Percentiles rank a stretch among this genome's conserved stretches.
Evolutionary conservation across 2,329 filamentous ascomycete genomes (phyloP).

Genomic region (Ploettnerulaceae sp.): DNA sequence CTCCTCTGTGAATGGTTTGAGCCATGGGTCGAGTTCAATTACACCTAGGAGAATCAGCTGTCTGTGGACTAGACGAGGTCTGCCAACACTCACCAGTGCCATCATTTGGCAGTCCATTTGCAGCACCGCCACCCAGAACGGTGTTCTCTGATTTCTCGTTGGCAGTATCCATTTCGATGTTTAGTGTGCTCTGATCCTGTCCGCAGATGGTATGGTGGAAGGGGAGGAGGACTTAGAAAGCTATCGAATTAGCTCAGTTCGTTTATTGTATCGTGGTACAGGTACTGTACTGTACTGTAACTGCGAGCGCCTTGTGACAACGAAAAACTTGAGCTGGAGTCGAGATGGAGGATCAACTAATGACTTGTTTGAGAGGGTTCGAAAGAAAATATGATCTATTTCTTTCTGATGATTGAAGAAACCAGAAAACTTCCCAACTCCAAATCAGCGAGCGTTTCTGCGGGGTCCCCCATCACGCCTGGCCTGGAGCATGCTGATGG

Average conservation of each 20-base stretch:
- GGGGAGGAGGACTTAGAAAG: neutral
- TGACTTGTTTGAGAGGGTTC: too few species aligned
- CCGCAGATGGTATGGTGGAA: constrained; percentile 1
- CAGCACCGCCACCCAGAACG: constrained; percentile 35
- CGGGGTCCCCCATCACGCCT: neutral
- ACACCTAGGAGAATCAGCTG: constrained; percentile 57
- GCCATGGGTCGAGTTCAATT: constrained; percentile 80
- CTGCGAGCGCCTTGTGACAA: too few species aligned
- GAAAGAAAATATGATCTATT: too few species aligned
- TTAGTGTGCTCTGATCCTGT: constrained; percentile 2
- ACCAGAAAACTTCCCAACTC: too few species aligned
- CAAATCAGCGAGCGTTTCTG: constrained; percentile 3
- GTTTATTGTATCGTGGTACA: neutral
- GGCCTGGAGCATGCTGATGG: neutral
- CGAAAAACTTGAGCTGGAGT: too few species aligned
- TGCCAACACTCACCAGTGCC: constrained; percentile 60
- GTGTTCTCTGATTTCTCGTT: constrained; percentile 30
- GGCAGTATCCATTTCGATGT: constrained; percentile 27
- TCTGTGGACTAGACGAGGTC: constrained; percentile 3
- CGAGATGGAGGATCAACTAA: too few species aligned
- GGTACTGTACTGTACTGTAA: too few species aligned
- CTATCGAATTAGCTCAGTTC: neutral
- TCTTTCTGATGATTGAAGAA: too few species aligned
- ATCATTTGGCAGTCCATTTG: constrained; percentile 55
- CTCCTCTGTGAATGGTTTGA: constrained; percentile 75